Conservation (phyloP, 2,329 filamentous ascomycete species). For the Cytospora paraplurivora region DNA sequence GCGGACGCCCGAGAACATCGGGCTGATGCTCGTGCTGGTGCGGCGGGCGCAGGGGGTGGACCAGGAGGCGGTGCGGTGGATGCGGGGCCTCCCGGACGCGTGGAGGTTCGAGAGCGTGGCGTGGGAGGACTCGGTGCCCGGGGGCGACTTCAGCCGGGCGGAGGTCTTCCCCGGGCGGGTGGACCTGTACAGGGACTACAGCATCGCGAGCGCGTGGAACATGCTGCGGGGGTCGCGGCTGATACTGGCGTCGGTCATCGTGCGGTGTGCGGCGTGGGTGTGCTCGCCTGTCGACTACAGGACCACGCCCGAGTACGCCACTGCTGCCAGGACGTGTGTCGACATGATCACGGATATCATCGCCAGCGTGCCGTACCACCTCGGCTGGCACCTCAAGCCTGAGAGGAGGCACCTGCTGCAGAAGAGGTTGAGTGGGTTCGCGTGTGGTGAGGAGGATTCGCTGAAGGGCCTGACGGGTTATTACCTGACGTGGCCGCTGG, state of each 20-base stretch:
- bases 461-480: constrained; percentile 60
- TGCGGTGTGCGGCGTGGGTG: constrained; percentile 63
- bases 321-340: constrained; percentile 52
- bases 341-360: constrained; percentile 61
- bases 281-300: constrained; percentile 63
- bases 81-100: constrained; percentile 49
- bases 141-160: constrained; percentile 53
- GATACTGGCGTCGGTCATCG: constrained; percentile 56
- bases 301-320: constrained; percentile 63
- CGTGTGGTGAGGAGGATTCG: constrained; percentile 51
- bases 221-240: constrained; percentile 56
- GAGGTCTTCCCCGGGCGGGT: constrained; percentile 63
- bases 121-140: constrained; percentile 58
- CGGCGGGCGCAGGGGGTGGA: constrained; percentile 55
- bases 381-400: constrained; percentile 57
- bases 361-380: constrained; percentile 61
- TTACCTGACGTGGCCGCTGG: constrained; percentile 61
- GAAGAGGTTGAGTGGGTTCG: constrained; percentile 47
- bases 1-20: constrained; percentile 52
- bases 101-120: constrained; percentile 56
- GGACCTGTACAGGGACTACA: constrained; percentile 61
- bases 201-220: constrained; percentile 61
- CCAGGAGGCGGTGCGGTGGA: constrained; percentile 55
- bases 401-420: constrained; percentile 44
- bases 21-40: constrained; percentile 54